Evolutionary conservation across 1,284 basidiomycete species (phyloP).

Genomic region (Microbotryum scabiosae): DNA sequence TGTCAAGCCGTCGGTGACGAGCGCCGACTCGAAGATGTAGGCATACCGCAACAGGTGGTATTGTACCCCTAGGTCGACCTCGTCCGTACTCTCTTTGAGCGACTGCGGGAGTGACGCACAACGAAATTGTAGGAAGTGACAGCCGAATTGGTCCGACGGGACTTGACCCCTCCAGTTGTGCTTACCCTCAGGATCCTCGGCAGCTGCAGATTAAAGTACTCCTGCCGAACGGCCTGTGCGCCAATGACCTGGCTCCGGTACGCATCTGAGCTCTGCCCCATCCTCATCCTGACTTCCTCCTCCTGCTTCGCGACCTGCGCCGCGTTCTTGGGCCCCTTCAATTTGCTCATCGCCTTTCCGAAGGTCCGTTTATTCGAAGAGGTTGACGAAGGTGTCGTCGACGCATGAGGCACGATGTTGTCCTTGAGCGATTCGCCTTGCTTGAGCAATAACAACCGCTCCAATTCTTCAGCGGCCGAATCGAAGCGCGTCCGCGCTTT

Average conservation of each 20-base stretch:
- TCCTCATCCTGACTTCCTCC: conserved; percentile 78
- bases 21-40: conserved; percentile 83
- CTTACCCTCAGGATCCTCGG: conserved; percentile 83
- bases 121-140: neutral
- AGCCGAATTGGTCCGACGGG: conserved; percentile 1
- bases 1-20: conserved; percentile 77
- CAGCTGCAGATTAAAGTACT: conserved; percentile 94
- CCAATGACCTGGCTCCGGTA: conserved; percentile 87
- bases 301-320: conserved; percentile 87
- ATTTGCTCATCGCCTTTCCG: conserved; percentile 73
- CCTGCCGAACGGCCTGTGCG: conserved; percentile 81
- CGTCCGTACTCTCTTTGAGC: conserved; percentile 92
- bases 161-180: conserved; percentile 21
- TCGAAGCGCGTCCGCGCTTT: conserved; percentile 84
- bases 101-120: conserved; percentile 47
- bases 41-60: conserved; percentile 93
- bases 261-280: conserved; percentile 76
- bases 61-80: conserved; percentile 92
- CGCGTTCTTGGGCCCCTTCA: conserved; percentile 83
- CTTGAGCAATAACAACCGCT: conserved; percentile 85
- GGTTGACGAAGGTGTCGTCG: conserved; percentile 37
- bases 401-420: conserved; percentile 43
- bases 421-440: conserved; percentile 85
- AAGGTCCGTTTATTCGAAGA: conserved; percentile 64
- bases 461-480: conserved; percentile 83